Conservation (phyloP, 768 basidiomycete genomes). For the Amanita pallidorosea region DNA sequence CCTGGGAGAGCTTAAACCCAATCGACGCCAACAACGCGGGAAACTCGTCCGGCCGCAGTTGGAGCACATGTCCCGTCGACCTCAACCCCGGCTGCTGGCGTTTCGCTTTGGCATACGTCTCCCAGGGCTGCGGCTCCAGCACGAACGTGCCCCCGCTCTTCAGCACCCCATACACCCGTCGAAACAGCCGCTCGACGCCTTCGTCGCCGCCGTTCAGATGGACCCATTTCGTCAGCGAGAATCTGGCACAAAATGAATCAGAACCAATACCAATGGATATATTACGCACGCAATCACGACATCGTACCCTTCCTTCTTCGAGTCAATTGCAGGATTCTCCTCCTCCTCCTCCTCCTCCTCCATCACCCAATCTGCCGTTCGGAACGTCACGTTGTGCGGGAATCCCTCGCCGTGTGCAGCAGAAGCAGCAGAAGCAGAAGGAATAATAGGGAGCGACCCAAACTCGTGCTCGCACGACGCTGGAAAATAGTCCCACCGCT, state of each 20-base stretch:
- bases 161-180: slow-evolving; percentile 44
- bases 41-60: slow-evolving; percentile 58
- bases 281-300: slow-evolving; percentile 83
- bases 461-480: slow-evolving; percentile 65
- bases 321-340: no score
- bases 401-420: slow-evolving; percentile 28
- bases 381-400: slow-evolving; percentile 73
- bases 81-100: slow-evolving; percentile 56
- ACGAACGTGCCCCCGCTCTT: slow-evolving; percentile 57
- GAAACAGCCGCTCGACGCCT: slow-evolving; percentile 60
- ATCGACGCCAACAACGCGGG: slow-evolving; percentile 38
- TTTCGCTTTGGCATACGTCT: slow-evolving; percentile 69
- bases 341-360: slow-evolving; percentile 43
- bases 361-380: slow-evolving; percentile 64
- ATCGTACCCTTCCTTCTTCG: slow-evolving; percentile 66
- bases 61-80: slow-evolving; percentile 45
- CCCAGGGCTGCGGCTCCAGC: slow-evolving; percentile 81
- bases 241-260: slow-evolving; percentile 26
- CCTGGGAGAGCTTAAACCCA: slow-evolving; percentile 45
- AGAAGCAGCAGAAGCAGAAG: slow-evolving; percentile 10
- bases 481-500: slow-evolving; percentile 52
- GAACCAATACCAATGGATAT: neutral
- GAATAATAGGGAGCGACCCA: slow-evolving; percentile 63
- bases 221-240: slow-evolving; percentile 90
- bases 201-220: slow-evolving; percentile 76